A percentile compares a stretch with the other conserved stretches of the same genome.
Conservation (phyloP, 208 protist species). For the Wallacemonas sp. region DNA sequence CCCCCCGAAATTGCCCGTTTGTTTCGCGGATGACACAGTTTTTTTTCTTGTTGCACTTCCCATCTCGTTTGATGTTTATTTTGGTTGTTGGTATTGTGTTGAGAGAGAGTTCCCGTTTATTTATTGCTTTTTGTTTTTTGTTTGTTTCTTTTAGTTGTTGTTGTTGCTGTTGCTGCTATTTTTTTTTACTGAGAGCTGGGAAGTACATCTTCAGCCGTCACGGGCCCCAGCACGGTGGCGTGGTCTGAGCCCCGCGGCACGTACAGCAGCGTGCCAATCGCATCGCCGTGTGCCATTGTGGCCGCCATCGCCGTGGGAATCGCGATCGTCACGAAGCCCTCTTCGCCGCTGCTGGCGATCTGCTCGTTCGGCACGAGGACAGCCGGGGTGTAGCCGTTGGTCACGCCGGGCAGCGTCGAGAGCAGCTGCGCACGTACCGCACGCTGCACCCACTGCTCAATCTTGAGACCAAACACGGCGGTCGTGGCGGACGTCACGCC, state of each 20-base stretch:
- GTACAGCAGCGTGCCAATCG: conserved; percentile 17
- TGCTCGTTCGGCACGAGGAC: background rate
- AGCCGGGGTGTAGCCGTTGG: background rate
- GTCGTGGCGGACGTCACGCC: background rate
- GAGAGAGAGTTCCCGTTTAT: no score
- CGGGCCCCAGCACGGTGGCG: conserved; percentile 10
- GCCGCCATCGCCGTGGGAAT: conserved; percentile 5
- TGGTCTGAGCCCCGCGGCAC: conserved; percentile 5
- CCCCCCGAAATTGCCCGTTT: no score
- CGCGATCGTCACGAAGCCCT: background rate
- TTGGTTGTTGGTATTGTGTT: no score
- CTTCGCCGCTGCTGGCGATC: background rate
- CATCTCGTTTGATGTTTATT: no score
- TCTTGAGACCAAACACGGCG: background rate
- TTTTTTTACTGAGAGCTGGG: background rate
- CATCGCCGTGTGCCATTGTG: background rate
- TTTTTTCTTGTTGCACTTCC: no score
- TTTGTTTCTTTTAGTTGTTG: no score
- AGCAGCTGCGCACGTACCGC: conserved; percentile 13
- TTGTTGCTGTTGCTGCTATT: background rate
- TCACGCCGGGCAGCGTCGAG: conserved; percentile 1
- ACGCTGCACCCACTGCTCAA: conserved; percentile 13
- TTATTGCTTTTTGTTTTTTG: no score
- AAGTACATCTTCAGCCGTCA: conserved; percentile 5
- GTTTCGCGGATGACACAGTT: no score